Evolutionary conservation across 805 yeast genomes (phyloP), one percentile per base, ranked within the genome.

Genomic region (Candida tammaniensis): DNA sequence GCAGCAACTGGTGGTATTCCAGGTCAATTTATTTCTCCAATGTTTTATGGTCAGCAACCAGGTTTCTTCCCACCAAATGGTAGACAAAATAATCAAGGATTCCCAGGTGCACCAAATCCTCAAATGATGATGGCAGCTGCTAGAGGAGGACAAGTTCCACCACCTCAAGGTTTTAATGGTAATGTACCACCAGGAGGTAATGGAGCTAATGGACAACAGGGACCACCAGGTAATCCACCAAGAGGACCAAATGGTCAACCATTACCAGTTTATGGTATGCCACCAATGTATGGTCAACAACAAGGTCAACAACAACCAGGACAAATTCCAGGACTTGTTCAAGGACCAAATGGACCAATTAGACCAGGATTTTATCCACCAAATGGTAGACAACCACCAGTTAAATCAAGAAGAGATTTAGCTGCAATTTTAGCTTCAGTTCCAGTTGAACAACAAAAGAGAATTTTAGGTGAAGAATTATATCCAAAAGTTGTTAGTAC

Each of bases 401-500:
- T 53, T 54, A 60, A 59, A 37, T 61, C 64, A 17, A 62, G 64
- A 55, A 68, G 64, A 55, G 74, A 64, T 51, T 72, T 86, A 48
- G 85, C 84, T 53, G 79, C 79, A 48, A 68, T 70, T 38, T 62
- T 80, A 45, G 74, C 81, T 36, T 72, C 69, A 51, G 74, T 74
- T 57, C 93, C 86, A 61, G 86, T 79, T 57, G 93, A 83, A 60
- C 91, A 86, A 70, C 96, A 88, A 75, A 91, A 91, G 86, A 91
- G 95, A 78, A 78, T 88, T 60, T 78, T 93, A 61, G 98, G 98
- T 71, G 97, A 93, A 77, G 95, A 88, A 61, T 76, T 93, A 59
- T 93, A 91, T 78, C 88, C 94, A 59, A 86, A 81, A 78, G 84
- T 93, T 57, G 80, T 82, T 48, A 80, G 88, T 49, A 80, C 86